phyloP scores from a whole-genome alignment of 2,329 filamentous ascomycete genomes.

The Colletotrichum agaves region DNA sequence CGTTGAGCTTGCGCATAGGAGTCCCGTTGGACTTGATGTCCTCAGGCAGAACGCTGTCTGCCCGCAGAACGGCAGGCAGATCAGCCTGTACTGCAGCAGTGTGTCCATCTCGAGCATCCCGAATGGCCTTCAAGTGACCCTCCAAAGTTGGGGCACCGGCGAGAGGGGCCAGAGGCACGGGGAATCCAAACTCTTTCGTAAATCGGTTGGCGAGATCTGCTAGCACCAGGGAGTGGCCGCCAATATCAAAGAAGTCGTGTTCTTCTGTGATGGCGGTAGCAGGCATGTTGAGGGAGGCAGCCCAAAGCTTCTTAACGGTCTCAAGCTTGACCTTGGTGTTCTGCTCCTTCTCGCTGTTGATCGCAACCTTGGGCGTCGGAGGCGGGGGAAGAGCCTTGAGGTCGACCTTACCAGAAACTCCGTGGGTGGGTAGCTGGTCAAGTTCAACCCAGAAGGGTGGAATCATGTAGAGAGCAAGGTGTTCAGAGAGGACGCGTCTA shows the following conservation, averaged over 20 bases:
- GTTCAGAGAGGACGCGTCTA: conserved; percentile 70
- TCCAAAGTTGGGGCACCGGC: conserved; percentile 77
- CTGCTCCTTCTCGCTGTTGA: conserved; percentile 54
- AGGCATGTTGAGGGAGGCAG: conserved; percentile 74
- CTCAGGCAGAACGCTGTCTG: conserved; percentile 73
- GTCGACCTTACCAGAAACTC: conserved; percentile 83
- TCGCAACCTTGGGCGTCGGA: conserved; percentile 60
- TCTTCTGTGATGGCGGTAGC: conserved; percentile 71
- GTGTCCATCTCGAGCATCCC: conserved; percentile 76
- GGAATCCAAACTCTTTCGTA: conserved; percentile 76
- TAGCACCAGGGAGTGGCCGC: conserved; percentile 81
- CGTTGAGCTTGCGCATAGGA: conserved; percentile 67
- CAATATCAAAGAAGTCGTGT: conserved; percentile 84
- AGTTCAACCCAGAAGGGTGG: conserved; percentile 81
- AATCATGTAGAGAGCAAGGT: conserved; percentile 86
- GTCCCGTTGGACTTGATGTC: conserved; percentile 71
- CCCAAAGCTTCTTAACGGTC: conserved; percentile 78
- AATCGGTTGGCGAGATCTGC: conserved; percentile 79
- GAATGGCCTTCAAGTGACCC: conserved; percentile 78
- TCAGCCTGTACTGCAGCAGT: conserved; percentile 81
- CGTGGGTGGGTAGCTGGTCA: conserved; percentile 76
- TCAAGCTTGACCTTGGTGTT: conserved; percentile 74
- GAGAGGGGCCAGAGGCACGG: conserved; percentile 76
- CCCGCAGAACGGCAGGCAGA: conserved; percentile 73
- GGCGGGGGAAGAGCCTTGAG: conserved; percentile 77